These are phyloP conservation scores for Trifolium repens DNA, from an alignment of 306 rosid species.

Conservation along the genomic window DNA sequence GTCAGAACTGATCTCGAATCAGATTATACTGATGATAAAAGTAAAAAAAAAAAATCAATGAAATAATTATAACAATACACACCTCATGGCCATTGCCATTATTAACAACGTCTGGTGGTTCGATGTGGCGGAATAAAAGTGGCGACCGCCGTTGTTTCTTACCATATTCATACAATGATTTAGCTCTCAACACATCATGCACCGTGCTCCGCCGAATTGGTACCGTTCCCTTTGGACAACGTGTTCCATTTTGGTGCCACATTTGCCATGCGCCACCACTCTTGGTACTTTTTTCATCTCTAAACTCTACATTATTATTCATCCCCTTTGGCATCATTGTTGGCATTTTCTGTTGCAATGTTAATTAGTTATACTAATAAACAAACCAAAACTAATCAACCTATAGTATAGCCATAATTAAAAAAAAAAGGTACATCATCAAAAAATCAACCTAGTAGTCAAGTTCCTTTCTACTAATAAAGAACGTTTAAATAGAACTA, in stretches of 20 bases:
- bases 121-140: conserved; percentile 29
- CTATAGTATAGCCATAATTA: no score
- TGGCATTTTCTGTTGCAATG: conserved; percentile 59
- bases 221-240: conserved; percentile 82
- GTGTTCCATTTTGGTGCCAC: conserved; percentile 88
- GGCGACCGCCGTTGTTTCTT: conserved; percentile 56
- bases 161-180: conserved; percentile 80
- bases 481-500: no score
- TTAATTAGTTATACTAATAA: not conserved
- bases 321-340: conserved; percentile 56
- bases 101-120: conserved; percentile 73
- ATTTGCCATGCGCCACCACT: conserved; percentile 53
- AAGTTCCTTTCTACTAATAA: not conserved
- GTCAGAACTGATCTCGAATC: no score
- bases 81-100: conserved; percentile 93
- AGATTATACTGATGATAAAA: no score
- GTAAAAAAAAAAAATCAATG: not conserved
- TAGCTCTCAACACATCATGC: conserved; percentile 73
- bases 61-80: not conserved
- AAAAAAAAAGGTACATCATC: no score
- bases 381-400: not conserved
- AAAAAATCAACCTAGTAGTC: not conserved
- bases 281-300: not conserved
- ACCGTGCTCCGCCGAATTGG: conserved; percentile 74
- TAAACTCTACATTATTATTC: conserved; percentile 12